Evolutionary conservation across 129 eudicot genomes (phyloP), one percentile per base, ranked within the genome.

Genomic region (Helianthus tuberosus): DNA sequence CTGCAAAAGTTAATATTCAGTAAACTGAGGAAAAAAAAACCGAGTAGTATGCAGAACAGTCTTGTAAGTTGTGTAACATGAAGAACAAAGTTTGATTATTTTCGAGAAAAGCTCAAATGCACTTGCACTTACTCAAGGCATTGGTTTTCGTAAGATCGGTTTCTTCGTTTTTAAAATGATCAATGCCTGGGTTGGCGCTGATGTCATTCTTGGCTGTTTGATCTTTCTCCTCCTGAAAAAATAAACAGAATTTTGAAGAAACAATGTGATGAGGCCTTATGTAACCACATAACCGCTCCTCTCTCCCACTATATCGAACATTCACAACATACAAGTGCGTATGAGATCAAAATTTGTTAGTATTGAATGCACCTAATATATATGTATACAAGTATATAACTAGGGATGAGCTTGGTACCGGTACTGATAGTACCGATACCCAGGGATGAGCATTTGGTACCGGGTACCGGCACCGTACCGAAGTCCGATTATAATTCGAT

Each of bases 131-230:
- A 94, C 98, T 88, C 89, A 94, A 25, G 66, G 98, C 96, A 75
- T 83, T 81, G 62, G 97, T 72, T 79, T 82, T 83, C 20, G 50
- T 64, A 69, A 87, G 93, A 83, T 94, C 89, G 47, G 47, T 84
- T 76, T 90, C 97, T 77, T 88, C 91, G 25, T 86, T 69, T 53
- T 82, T 80, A 71, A 94, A 94, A 65, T 62, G 96, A 82, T 94
- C 97, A 58, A 88, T 46, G 65, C 97, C 96, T 81, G 81, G 73
- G 62, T 80, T 84, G 49, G 59, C 80, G 58, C 12, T 67, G 69
- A 71, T 13, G 51, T 47, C 59, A 23, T 80, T 82, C 38, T 35
- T 53, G 43, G 46, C 53, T 32, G 83, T 65, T 73, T 52, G 84
- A 74, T 17, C 74, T 38, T 43, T 79, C 48, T 79, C 82, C 23